These are phyloP conservation scores for Trichoderma arundinaceum DNA, from an alignment of 2,329 filamentous ascomycete genomes.

Conservation along the genomic window DNA sequence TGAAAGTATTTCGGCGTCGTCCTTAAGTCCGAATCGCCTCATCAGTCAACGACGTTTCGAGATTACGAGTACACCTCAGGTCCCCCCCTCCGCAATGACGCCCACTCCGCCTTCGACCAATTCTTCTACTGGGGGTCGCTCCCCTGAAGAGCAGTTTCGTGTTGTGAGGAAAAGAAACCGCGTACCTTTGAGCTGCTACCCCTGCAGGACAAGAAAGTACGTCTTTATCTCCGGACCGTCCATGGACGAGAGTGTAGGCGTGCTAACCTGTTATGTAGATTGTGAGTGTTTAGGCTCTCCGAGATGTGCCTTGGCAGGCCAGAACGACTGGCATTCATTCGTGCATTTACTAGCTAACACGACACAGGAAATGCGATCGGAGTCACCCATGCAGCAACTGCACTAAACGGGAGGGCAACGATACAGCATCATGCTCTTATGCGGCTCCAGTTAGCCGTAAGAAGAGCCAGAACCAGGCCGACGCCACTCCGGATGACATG, in stretches of 20 bases:
- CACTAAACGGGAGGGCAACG: slow-evolving; percentile 84
- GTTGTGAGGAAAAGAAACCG: slow-evolving; percentile 92
- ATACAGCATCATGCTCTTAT: slow-evolving; percentile 83
- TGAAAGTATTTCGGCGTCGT: slow-evolving; percentile 7
- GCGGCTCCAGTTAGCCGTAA: slow-evolving; percentile 73
- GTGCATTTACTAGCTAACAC: not conserved
- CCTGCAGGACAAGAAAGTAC: slow-evolving; percentile 90
- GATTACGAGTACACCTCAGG: not conserved
- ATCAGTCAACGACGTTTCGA: slow-evolving; percentile 13
- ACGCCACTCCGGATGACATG: slow-evolving; percentile 85
- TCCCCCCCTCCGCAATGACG: slow-evolving; percentile 58
- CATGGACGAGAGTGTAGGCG: slow-evolving; percentile 6
- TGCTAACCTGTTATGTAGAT: slow-evolving; percentile 44
- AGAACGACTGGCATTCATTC: not conserved
- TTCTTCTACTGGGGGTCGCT: slow-evolving; percentile 76
- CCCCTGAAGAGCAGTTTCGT: slow-evolving; percentile 84
- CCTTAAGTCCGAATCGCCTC: slow-evolving; percentile 32
- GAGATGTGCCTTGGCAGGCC: not conserved
- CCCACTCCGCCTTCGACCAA: slow-evolving; percentile 79
- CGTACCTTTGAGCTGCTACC: slow-evolving; percentile 87
- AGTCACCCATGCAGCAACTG: slow-evolving; percentile 93
- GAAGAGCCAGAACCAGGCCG: slow-evolving; percentile 69
- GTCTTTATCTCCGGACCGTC: slow-evolving; percentile 9
- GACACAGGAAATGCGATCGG: slow-evolving; percentile 84
- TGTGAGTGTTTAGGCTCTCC: slow-evolving; percentile 37